Evolutionary conservation across 1,284 basidiomycete genomes (phyloP), one percentile per base, ranked within the genome.

Genomic region (Austropuccinia psidii): DNA sequence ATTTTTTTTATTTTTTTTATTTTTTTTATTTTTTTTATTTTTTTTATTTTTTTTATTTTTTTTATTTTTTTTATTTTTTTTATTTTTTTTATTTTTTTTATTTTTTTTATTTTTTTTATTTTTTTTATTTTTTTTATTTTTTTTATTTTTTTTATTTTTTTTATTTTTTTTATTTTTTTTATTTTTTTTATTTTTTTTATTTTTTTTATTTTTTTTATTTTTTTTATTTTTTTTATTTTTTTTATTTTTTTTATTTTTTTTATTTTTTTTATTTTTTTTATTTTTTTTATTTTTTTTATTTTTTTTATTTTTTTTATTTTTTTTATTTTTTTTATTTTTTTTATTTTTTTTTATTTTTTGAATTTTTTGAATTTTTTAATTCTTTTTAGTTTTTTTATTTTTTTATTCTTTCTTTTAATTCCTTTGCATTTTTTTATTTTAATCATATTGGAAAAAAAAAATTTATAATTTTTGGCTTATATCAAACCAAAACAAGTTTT

Each of bases 331-430:
- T 29, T 58, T 58, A 29, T 31, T 11, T 29, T 58, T 58, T 29
- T 27, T 27, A 31, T 11, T 27, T 58, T 31, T 58, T 15, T 58
- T 27, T 31, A 33, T 58, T 58, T 58, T 58, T 7, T 29, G 55
- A 29, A 58, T 58, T 58, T 33, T 58, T 58, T 13, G 33, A 27
- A 29, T 58, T 15, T 29, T 58, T 13, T 29, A 8, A 29, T 33
- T 31, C 29, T 58, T 58, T 7, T 35, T 15, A 15, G 17, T 58
- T 58, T 58, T 58, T 58, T 24, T 8, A 13, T 58, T 58, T 58
- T 58, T 58, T 11, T 21, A 58, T 58, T 58, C 33, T 54, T 54
- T 54, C n/a, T n/a, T n/a, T n/a, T n/a, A n/a, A n/a, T n/a, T n/a
- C n/a, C n/a, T n/a, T n/a, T n/a, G n/a, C n/a, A n/a, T n/a, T n/a